Base-by-base conservation (phyloP, 2,329 filamentous ascomycete genomes). In the Penicillium sp. region DNA sequence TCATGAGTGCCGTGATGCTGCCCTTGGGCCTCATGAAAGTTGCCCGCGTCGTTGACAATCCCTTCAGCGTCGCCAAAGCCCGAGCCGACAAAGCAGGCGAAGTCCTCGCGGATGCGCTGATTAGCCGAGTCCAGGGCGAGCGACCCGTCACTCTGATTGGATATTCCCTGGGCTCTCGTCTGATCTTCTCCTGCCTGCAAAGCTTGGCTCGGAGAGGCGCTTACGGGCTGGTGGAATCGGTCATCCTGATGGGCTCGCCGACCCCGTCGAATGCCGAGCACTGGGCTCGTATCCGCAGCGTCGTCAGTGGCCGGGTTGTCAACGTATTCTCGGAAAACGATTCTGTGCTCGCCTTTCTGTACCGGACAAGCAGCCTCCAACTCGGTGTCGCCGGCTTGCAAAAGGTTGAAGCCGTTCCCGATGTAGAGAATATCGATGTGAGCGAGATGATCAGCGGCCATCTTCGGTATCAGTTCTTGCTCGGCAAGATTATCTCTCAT, bases 241-340 rank as follows among this genome's bases (percentile, higher is more conserved):
- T 86, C 2, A 83, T 95, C 3, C 67, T 96, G 4, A 85, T 96
- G 41, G 90, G 90, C 2, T 77, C 87, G 0, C 87, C 90, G 0
- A 80, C 84, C 0, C 87, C 90, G 0, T 86, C 84, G 0, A 78
- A 84, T 30, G 67, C 78, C 0, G 74, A 75, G 1, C 80, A 88
- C 51, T 96, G 90, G 90, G 77, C 83, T 30, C 73, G 79, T 25
- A 80, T 94, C 51, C 80, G 87, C 19, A 80, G 79, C 30, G 87
- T 91, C 1, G 88, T 94, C 0, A 80, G 83, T 2, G 89, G 90
- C 2, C 79, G 85, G 41, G 75, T 95, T 6, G 84, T 94, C 54
- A 96, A 96, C 54, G 87, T 91, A 7, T 95, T 84, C 66, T 91
- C 87, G 2, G 81, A 84, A 36, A 90, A 93, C 45, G 90, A 96